Conservation (phyloP, 225 moss, liverwort and hornwort species). For the Straminergon stramineum region DNA sequence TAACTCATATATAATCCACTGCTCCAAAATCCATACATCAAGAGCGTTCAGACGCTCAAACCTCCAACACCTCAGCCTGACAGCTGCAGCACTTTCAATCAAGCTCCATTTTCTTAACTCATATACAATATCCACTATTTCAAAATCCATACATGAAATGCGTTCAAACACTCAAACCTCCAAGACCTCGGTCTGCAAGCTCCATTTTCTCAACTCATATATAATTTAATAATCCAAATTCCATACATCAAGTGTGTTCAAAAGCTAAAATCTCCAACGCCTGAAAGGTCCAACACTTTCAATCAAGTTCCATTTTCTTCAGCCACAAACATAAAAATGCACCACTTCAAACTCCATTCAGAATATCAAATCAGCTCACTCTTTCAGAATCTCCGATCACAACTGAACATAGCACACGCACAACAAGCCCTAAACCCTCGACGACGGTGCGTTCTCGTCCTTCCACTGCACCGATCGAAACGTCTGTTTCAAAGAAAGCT, state of each 20-base stretch:
- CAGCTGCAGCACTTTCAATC: not conserved
- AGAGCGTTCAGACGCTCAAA: not conserved
- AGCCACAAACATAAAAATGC: not conserved
- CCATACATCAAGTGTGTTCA: not conserved
- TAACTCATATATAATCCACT: not conserved
- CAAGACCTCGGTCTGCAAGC: not conserved
- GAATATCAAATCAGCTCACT: not conserved
- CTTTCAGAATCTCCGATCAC: not conserved
- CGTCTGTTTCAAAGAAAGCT: not conserved
- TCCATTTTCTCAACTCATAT: not conserved
- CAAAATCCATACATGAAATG: not conserved
- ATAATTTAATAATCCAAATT: not conserved
- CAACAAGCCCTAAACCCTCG: constrained; percentile 3
- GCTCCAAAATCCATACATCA: not conserved
- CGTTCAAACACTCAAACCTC: not conserved
- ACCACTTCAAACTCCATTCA: not conserved
- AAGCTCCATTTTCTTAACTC: not conserved
- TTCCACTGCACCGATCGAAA: not conserved
- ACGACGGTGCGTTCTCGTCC: not conserved
- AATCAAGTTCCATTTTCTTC: not conserved
- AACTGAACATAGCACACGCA: not conserved
- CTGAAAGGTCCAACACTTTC: not conserved
- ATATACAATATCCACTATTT: not conserved
- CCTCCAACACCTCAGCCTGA: not conserved
- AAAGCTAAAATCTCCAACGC: not conserved